Conservation (phyloP, 2,329 filamentous ascomycete species). For the Colletotrichum phormii region DNA sequence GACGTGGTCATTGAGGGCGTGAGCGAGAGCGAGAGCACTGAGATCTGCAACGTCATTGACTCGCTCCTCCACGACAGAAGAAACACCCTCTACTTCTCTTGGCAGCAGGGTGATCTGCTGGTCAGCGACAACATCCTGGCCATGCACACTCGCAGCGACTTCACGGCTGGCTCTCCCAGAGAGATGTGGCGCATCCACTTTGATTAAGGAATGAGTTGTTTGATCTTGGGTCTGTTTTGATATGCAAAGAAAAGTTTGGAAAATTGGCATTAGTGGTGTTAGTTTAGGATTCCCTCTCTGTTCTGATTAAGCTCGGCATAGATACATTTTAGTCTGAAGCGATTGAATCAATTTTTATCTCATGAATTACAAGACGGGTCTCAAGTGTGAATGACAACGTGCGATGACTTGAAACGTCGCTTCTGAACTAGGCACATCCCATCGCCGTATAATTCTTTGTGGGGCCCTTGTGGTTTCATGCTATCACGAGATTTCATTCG, state of each 20-base stretch:
- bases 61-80: conserved; percentile 60
- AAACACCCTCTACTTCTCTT: conserved; percentile 61
- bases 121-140: conserved; percentile 63
- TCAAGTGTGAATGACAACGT: too few species aligned
- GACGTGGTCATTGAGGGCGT: conserved; percentile 55
- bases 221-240: background rate
- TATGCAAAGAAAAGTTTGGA: conserved; percentile 8
- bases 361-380: background rate
- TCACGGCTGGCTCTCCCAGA: conserved; percentile 54
- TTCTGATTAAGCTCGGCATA: background rate
- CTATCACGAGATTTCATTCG: too few species aligned
- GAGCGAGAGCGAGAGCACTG: conserved; percentile 43
- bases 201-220: conserved; percentile 45
- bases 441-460: too few species aligned
- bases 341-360: background rate
- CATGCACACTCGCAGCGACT: conserved; percentile 63
- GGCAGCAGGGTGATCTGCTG: conserved; percentile 66
- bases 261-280: conserved; percentile 20
- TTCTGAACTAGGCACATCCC: too few species aligned
- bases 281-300: conserved; percentile 19
- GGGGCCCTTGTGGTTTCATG: too few species aligned
- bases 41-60: conserved; percentile 54
- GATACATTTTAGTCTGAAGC: background rate
- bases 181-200: conserved; percentile 65
- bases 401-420: too few species aligned